Percentiles rank a stretch among this genome's conserved stretches.
Conservation (phyloP, 257 asterid species). For the Mitragyna speciosa region DNA sequence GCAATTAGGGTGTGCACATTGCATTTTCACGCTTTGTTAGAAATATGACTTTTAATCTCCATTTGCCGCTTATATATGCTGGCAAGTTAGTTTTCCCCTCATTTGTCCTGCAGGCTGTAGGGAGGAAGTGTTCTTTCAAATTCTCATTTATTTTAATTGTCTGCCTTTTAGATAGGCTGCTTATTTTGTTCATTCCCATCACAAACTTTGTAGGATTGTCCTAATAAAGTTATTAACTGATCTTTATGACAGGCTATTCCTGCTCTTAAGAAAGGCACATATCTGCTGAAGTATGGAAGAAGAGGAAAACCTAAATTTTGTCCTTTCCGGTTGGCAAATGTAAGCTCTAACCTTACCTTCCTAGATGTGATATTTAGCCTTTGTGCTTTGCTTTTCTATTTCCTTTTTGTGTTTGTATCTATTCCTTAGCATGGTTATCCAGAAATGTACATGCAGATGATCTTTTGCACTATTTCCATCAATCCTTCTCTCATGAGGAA, state of each 20-base stretch:
- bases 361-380: neutral
- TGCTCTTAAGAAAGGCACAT: slow-evolving; percentile 87
- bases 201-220: slow-evolving; percentile 19
- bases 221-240: slow-evolving; percentile 29
- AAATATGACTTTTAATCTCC: neutral
- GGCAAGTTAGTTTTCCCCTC: neutral
- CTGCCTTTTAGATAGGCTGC: slow-evolving; percentile 20
- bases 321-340: slow-evolving; percentile 87
- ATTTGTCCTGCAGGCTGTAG: neutral
- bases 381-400: neutral
- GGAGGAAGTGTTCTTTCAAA: neutral
- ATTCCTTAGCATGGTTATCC: neutral
- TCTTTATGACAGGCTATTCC: slow-evolving; percentile 65
- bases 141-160: neutral
- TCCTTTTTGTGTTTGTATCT: neutral
- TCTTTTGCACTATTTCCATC: neutral
- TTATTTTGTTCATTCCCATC: slow-evolving; percentile 11
- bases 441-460: neutral
- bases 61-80: neutral
- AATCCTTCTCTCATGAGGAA: neutral
- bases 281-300: slow-evolving; percentile 84
- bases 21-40: neutral
- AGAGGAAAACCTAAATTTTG: slow-evolving; percentile 95
- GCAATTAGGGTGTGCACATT: neutral
- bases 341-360: slow-evolving; percentile 30